Evolutionary conservation across 345 rosid species (phyloP), one percentile per base, ranked within the genome.

Genomic region (Ricinus communis): DNA sequence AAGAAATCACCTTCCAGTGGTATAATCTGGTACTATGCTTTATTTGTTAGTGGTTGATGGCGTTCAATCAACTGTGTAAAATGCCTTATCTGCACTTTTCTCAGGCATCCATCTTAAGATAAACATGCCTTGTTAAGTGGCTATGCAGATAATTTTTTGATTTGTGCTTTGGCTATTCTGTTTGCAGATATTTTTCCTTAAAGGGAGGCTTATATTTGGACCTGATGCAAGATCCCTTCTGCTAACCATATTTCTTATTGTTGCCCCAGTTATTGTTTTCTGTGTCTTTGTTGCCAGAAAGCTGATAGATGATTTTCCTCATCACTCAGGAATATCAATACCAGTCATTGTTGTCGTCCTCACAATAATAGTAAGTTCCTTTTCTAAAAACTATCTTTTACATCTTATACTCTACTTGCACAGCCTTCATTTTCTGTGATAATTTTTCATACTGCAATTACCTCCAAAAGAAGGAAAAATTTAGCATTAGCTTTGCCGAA

Each of bases 161-260:
- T 43, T 58, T 24, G 45, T 19, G 36, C 66, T 25, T 55, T 66
- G 30, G 53, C 45, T 52, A 28, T 12, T 79, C 50, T 76, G 63
- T 71, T 25, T 85, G 75, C 93, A 95, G 99, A 75, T 84, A 81
- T 95, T 95, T 77, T 49, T 82, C 66, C 76, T 83, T 49, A 77
- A 75, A 28, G 99, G 99, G 73, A 88, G 99, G 83, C 84, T 95
- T 43, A 88, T 95, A 74, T 92, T 90, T 80, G 99, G 99, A 83
- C 99, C 99, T 0, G 99, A 95, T 87, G 93, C 87, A 21, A 80
- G 87, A 68, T 90, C 88, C 16, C 62, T 95, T 56, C 78, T 86
- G 65, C 66, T 92, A 13, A 84, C 96, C 28, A 54, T 88, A 75
- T 81, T 83, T 83, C 80, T 95, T 73, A 80, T 95, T 62, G 89